Percentiles rank a stretch among this genome's conserved stretches.
phyloP scores from a whole-genome alignment of 2,329 filamentous ascomycete species.

The Zymoseptoria ardabiliae region DNA sequence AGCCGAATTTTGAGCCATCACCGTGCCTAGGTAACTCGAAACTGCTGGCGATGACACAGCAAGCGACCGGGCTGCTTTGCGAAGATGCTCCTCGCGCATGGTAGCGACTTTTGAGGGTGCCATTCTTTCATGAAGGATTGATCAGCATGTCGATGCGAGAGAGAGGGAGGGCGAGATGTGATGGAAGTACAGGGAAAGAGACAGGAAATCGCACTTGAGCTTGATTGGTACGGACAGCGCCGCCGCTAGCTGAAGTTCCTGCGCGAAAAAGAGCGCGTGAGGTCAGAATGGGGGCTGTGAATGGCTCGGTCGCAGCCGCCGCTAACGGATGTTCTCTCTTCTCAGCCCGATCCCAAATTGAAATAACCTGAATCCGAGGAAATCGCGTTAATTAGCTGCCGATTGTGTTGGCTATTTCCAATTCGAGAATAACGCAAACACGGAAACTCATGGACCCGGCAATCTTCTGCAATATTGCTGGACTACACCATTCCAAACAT shows the following conservation, averaged over 20 bases:
- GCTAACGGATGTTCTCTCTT: not conserved
- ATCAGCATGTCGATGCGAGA: not conserved
- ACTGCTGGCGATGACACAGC: slow-evolving; percentile 8
- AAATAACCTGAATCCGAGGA: not conserved
- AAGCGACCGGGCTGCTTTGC: slow-evolving; percentile 1
- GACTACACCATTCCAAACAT: not conserved
- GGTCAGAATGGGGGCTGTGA: too few species aligned
- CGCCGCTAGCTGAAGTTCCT: not conserved
- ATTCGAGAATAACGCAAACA: not conserved
- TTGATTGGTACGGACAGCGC: not conserved
- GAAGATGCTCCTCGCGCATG: not conserved
- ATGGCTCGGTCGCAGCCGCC: not conserved
- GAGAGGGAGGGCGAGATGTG: not conserved
- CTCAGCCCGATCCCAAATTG: not conserved
- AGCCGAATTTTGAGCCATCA: slow-evolving; percentile 25
- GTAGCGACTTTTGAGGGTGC: not conserved
- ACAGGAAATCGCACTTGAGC: not conserved
- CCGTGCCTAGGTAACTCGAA: slow-evolving; percentile 7
- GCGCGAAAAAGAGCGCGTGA: too few species aligned
- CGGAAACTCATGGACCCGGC: not conserved
- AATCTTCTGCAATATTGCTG: not conserved
- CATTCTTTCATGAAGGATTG: not conserved
- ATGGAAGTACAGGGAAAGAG: not conserved
- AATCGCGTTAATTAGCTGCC: not conserved
- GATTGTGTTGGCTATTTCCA: not conserved